Evolutionary conservation across 495 filamentous ascomycete genomes (phyloP), one percentile per base, ranked within the genome.

Genomic region (Lophiotrema nucula): DNA sequence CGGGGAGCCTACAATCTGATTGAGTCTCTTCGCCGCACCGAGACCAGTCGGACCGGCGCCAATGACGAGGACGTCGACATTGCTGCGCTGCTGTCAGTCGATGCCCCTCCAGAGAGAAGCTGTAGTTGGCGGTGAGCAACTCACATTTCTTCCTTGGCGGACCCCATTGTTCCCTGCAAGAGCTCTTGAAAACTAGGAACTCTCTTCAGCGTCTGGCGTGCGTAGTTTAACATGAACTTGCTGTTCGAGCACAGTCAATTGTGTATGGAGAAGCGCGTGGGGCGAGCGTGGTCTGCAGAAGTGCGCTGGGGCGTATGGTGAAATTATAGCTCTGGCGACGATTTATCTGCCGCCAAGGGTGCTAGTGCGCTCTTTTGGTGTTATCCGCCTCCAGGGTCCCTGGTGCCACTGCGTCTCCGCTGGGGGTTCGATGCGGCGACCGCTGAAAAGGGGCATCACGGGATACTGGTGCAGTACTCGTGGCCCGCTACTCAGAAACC

Each of bases 11-110:
- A 97, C 93, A 61, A 95, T 84, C 76, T 99, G 95, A 76, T 97
- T 86, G 51, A 99, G 83, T 67, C 93, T 88, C 80, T 99, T 99
- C 51, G 92, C 93, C 68, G 93, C 93, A 77, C 93, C 93, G 65
- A 97, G 80, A 65, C 93, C 93, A 65, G 93, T 97, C 55, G 93
- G 93, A 65, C 93, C 93, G 75, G 93, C 93, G 66, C 93, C 93
- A 81, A 99, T 97, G 76, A 99, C 85, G 67, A 99, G 88, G 64
- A 99, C 86, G 76, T 99, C 95, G 71, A 99, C 90, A 59, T 88
- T 84, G 72, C 91, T 96, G 67, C 39, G 6, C 1, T 4, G 24
- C 10, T 21, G 49, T 63, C 43, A 56, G 52, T 19, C 24, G 16
- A 15, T 13, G 25, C 21, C 37, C 15, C 38, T 2, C 11, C 12